Evolutionary conservation across 2,329 filamentous ascomycete genomes (phyloP).

Genomic region (Cytospora schulzeri): DNA sequence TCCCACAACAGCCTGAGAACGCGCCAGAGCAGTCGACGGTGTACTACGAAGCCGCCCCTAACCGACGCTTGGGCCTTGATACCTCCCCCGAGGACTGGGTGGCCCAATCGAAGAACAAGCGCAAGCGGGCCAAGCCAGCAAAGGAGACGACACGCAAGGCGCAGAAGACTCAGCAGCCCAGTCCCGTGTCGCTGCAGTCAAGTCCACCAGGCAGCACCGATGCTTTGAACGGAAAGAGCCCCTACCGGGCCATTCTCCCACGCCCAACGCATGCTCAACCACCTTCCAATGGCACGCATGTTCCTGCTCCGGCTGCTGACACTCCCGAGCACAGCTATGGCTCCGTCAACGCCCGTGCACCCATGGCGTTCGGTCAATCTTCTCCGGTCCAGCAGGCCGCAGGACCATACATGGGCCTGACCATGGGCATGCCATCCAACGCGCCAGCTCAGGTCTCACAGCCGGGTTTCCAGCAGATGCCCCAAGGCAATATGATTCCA

Average conservation of each 20-base stretch:
- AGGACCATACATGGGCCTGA: background rate
- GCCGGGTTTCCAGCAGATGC: background rate
- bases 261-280: background rate
- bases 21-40: background rate
- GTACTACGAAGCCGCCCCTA: constrained; percentile 8
- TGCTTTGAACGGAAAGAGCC: background rate
- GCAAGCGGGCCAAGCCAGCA: background rate
- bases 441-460: background rate
- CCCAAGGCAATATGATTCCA: background rate
- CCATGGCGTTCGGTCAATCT: background rate
- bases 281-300: background rate
- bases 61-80: background rate
- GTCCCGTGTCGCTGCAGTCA: background rate
- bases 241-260: constrained; percentile 1
- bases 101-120: constrained; percentile 1
- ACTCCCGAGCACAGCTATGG: background rate
- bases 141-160: background rate
- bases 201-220: background rate
- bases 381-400: background rate
- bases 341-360: background rate
- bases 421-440: background rate
- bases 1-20: background rate
- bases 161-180: background rate
- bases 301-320: background rate
- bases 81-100: constrained; percentile 2